These are phyloP conservation scores for Cadophora malorum DNA, from an alignment of 2,329 filamentous ascomycete genomes.

Conservation along the genomic window DNA sequence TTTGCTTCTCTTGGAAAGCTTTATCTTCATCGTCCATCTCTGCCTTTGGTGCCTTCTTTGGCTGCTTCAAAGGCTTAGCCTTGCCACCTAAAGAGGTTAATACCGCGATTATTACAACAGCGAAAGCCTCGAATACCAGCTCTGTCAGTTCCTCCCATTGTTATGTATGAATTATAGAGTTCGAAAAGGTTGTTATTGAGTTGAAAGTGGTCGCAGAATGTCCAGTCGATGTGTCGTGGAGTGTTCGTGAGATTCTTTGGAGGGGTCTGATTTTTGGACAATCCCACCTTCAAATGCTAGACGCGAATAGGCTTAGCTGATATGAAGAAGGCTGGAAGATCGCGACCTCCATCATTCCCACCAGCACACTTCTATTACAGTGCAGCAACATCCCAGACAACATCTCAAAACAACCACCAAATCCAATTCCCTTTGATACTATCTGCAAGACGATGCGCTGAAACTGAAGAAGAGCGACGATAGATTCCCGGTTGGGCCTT, in stretches of 20 bases:
- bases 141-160: slow-evolving; percentile 71
- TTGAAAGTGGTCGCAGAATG: not conserved
- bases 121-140: slow-evolving; percentile 57
- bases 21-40: slow-evolving; percentile 88
- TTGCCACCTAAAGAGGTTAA: slow-evolving; percentile 69
- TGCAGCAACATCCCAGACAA: not conserved
- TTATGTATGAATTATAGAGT: slow-evolving; percentile 50
- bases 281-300: slow-evolving; percentile 19
- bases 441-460: slow-evolving; percentile 40
- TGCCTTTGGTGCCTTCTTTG: slow-evolving; percentile 79
- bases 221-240: slow-evolving; percentile 21
- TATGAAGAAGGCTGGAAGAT: slow-evolving; percentile 12
- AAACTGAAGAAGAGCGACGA: slow-evolving; percentile 42
- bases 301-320: not conserved
- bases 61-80: slow-evolving; percentile 83
- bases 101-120: slow-evolving; percentile 19
- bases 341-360: not conserved
- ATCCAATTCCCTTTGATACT: not conserved
- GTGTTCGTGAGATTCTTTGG: slow-evolving; percentile 28
- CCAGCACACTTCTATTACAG: not conserved
- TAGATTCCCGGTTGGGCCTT: slow-evolving; percentile 49
- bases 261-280: slow-evolving; percentile 31
- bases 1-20: slow-evolving; percentile 84
- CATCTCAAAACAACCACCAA: not conserved
- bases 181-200: slow-evolving; percentile 18